Percentiles rank a stretch among this genome's conserved stretches.
Evolutionary conservation across 192 early-diverging fungal species (phyloP).

Genomic region (Gaertneriomyces sp.): DNA sequence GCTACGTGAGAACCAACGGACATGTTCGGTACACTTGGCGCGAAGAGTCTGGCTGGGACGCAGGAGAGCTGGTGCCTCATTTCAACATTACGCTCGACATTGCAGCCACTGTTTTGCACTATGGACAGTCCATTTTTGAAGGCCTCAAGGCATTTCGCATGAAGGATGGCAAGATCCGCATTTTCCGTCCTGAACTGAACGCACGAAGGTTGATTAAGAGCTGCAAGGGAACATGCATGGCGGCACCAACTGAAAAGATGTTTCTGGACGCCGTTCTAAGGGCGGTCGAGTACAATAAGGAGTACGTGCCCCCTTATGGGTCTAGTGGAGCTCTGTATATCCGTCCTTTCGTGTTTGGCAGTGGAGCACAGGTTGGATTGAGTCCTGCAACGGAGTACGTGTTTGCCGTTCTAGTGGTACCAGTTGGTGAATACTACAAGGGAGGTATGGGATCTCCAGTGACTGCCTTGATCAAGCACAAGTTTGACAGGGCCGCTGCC

Average conservation of each 20-base stretch:
- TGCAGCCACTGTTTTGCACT: slow-evolving; percentile 63
- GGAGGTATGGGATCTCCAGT: slow-evolving; percentile 56
- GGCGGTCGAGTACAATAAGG: slow-evolving; percentile 60
- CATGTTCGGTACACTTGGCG: slow-evolving; percentile 63
- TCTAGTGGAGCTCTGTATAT: slow-evolving; percentile 68
- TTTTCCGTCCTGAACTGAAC: slow-evolving; percentile 71
- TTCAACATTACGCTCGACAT: slow-evolving; percentile 61
- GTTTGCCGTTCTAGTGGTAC: slow-evolving; percentile 62
- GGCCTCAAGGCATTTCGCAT: slow-evolving; percentile 75
- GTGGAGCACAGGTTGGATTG: slow-evolving; percentile 64
- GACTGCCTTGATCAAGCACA: slow-evolving; percentile 62
- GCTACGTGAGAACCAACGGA: slow-evolving; percentile 59
- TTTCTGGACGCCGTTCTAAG: slow-evolving; percentile 60
- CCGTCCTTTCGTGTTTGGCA: slow-evolving; percentile 67
- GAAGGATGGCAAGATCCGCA: slow-evolving; percentile 62
- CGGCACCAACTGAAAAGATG: slow-evolving; percentile 52
- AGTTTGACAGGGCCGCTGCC: slow-evolving; percentile 63
- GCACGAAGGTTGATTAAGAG: slow-evolving; percentile 56
- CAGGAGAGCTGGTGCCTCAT: slow-evolving; percentile 52
- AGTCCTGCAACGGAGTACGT: slow-evolving; percentile 49
- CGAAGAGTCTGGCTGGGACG: slow-evolving; percentile 54
- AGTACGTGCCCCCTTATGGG: slow-evolving; percentile 70
- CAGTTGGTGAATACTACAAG: slow-evolving; percentile 55
- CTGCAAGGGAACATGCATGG: slow-evolving; percentile 59
- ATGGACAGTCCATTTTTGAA: slow-evolving; percentile 76